Evolutionary conservation across 768 basidiomycete genomes (phyloP).

Genomic region (Crucibulum laeve): DNA sequence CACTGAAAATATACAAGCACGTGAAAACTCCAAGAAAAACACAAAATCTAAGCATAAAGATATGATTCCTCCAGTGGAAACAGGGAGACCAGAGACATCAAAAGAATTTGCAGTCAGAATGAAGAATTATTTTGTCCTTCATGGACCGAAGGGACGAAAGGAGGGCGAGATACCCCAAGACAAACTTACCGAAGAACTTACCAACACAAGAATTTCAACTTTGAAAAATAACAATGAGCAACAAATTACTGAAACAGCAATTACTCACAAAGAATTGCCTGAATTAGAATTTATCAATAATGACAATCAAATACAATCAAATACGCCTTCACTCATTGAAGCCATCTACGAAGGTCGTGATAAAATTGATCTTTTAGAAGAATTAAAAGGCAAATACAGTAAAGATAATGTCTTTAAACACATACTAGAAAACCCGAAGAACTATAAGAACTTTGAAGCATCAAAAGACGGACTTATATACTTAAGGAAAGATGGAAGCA

Average conservation of each 20-base stretch:
- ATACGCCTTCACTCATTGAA: conserved; percentile 11
- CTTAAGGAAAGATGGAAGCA: neutral
- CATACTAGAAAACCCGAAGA: conserved; percentile 9
- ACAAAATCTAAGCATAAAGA: no score
- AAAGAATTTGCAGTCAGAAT: conserved; percentile 5
- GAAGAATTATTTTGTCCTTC: conserved; percentile 5
- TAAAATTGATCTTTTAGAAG: conserved; percentile 2
- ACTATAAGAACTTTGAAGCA: conserved; percentile 3
- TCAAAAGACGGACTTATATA: conserved; percentile 6
- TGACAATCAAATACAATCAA: conserved; percentile 3
- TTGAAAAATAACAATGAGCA: conserved; percentile 4
- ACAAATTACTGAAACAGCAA: neutral
- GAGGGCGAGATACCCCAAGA: conserved; percentile 13
- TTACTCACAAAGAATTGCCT: neutral
- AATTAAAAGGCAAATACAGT: conserved; percentile 5
- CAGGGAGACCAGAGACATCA: conserved; percentile 5
- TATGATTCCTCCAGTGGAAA: neutral
- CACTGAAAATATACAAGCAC: no score
- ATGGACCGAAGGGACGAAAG: conserved; percentile 4
- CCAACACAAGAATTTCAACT: conserved; percentile 15
- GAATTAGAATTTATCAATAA: neutral
- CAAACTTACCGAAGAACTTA: no score
- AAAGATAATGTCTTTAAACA: conserved; percentile 7
- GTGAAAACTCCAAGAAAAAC: no score
- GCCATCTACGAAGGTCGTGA: conserved; percentile 1